Percentiles rank a stretch among this genome's conserved stretches.
These are phyloP conservation scores for Linnemannia schmuckeri DNA, from an alignment of 192 early-diverging fungal species.

Conservation along the genomic window DNA sequence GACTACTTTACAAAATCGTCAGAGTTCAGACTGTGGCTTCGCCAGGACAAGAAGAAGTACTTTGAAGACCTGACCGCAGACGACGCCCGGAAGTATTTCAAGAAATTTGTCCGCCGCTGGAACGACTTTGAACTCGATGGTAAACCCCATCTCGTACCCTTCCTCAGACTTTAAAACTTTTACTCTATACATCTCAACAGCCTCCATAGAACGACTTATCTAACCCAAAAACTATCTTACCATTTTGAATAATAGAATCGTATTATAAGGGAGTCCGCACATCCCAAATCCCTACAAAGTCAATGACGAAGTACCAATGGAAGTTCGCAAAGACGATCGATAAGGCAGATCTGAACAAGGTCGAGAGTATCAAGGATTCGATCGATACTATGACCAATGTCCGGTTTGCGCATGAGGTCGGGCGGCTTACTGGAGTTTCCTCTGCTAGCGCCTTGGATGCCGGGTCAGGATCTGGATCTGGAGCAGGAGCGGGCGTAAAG, in stretches of 20 bases:
- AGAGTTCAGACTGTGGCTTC: constrained; percentile 89
- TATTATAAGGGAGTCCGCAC: constrained; percentile 81
- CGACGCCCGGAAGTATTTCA: constrained; percentile 80
- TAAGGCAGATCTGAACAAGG: constrained; percentile 62
- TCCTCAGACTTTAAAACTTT: constrained; percentile 1
- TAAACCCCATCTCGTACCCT: constrained; percentile 29
- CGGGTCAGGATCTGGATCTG: not conserved
- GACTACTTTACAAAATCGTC: constrained; percentile 85
- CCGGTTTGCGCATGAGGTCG: constrained; percentile 52
- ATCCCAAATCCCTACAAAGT: constrained; percentile 69
- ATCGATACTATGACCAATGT: constrained; percentile 71
- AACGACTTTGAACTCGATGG: constrained; percentile 78
- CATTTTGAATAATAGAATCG: constrained; percentile 57
- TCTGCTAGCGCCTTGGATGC: constrained; percentile 18
- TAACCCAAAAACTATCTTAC: not conserved
- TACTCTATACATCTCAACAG: not conserved
- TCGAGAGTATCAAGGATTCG: constrained; percentile 68
- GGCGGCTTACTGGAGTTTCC: constrained; percentile 38
- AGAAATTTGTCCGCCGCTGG: constrained; percentile 90
- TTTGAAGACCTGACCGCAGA: constrained; percentile 81
- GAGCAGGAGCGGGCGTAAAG: constrained; percentile 13
- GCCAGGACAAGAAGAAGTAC: constrained; percentile 76
- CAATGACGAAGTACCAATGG: constrained; percentile 84
- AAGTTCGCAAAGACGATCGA: constrained; percentile 66
- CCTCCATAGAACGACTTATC: not conserved